Conservation (phyloP, 164 flowering plant genomes). For the Kalanchoe fedtschenkoi region DNA sequence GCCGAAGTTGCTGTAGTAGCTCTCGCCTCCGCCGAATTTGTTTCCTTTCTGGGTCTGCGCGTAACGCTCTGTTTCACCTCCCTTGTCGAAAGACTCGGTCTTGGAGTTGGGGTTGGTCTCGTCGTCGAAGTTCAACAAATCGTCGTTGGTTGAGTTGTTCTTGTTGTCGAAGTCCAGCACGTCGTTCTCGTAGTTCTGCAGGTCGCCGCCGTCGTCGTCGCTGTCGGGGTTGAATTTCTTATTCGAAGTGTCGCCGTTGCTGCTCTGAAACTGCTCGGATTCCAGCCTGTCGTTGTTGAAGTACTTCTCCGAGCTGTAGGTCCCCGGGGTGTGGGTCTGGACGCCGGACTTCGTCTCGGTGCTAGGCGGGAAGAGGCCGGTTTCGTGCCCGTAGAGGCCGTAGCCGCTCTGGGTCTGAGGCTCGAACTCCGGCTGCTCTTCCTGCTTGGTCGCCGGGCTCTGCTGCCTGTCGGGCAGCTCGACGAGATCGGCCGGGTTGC, state of each 20-base stretch:
- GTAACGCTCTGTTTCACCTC: no score
- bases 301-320: not conserved
- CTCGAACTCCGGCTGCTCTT: not conserved
- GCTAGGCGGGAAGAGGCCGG: not conserved
- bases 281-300: not conserved
- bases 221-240: no score
- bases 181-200: not conserved
- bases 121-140: not conserved
- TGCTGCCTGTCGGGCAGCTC: not conserved
- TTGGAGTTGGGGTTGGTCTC: not conserved
- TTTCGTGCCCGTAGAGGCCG: slow-evolving; percentile 5
- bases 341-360: not conserved
- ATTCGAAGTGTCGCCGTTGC: not conserved
- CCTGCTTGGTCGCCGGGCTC: not conserved
- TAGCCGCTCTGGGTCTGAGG: not conserved
- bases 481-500: not conserved
- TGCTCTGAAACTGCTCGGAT: not conserved
- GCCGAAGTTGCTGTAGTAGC: not conserved
- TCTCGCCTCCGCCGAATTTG: no score
- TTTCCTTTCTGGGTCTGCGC: no score
- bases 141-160: not conserved
- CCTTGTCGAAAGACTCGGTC: not conserved
- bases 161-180: not conserved
- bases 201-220: no score
- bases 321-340: not conserved